Conservation (phyloP, 805 yeast species). For the Saccharomycopsis sp. region DNA sequence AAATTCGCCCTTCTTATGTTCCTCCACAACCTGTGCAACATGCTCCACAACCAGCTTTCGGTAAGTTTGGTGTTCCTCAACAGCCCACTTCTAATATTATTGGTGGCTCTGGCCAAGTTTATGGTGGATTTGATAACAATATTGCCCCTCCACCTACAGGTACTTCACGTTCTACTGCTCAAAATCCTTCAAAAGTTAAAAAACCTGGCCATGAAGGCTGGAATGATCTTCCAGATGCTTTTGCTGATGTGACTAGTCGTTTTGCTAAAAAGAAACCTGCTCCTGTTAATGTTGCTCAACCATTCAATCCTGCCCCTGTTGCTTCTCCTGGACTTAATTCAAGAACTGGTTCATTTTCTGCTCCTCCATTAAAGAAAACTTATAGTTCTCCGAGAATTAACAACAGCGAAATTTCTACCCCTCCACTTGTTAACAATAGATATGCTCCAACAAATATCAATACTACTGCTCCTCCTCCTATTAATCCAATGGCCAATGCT, state of each 20-base stretch:
- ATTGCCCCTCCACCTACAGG: not conserved
- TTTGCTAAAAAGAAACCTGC: conserved; percentile 33
- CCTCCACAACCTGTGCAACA: conserved; percentile 23
- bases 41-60: conserved; percentile 15
- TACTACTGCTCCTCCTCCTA: not conserved
- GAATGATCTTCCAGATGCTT: conserved; percentile 56
- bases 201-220: conserved; percentile 54
- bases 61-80: not conserved
- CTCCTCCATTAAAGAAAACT: conserved; percentile 21
- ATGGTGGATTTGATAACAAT: not conserved
- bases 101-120: not conserved
- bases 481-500: not conserved
- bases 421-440: conserved; percentile 23
- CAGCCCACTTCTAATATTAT: not conserved
- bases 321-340: conserved; percentile 21
- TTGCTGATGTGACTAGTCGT: conserved; percentile 30
- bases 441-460: conserved; percentile 21
- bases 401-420: conserved; percentile 16
- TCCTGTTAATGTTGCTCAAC: conserved; percentile 23
- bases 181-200: conserved; percentile 20
- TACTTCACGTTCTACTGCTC: not conserved
- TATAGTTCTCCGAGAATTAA: conserved; percentile 14
- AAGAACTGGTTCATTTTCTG: conserved; percentile 27
- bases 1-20: conserved; percentile 21
- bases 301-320: conserved; percentile 19